These are phyloP conservation scores for Pterocarpus macrocarpus DNA, from an alignment of 306 rosid genomes.

Conservation along the genomic window DNA sequence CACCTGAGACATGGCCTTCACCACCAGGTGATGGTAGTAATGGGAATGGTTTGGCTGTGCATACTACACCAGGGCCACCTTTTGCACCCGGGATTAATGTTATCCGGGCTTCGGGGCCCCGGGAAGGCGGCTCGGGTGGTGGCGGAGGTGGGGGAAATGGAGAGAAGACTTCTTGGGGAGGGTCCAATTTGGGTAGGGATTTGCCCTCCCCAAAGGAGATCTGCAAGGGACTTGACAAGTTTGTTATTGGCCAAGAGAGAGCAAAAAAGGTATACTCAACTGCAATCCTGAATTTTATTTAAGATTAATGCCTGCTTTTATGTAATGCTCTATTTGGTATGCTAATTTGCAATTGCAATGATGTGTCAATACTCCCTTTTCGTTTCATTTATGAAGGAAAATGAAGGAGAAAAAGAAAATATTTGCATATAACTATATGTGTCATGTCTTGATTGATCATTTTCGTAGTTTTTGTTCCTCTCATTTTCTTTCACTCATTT, in stretches of 20 bases:
- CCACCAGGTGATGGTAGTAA: slow-evolving; percentile 50
- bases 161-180: slow-evolving; percentile 83
- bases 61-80: slow-evolving; percentile 93
- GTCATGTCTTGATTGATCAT: background rate
- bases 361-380: background rate
- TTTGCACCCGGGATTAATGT: slow-evolving; percentile 81
- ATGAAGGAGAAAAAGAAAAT: slow-evolving; percentile 2
- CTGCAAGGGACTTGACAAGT: slow-evolving; percentile 90
- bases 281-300: background rate
- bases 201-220: slow-evolving; percentile 95
- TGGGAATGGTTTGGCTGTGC: slow-evolving; percentile 84
- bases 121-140: slow-evolving; percentile 51
- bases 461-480: slow-evolving; percentile 23
- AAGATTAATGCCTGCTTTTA: background rate
- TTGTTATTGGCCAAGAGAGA: slow-evolving; percentile 91
- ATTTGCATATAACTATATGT: background rate
- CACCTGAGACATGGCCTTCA: slow-evolving; percentile 81
- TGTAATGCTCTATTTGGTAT: slow-evolving; percentile 8
- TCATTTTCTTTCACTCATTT: slow-evolving; percentile 13
- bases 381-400: slow-evolving; percentile 30
- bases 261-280: slow-evolving; percentile 79
- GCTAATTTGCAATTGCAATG: slow-evolving; percentile 6
- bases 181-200: slow-evolving; percentile 90
- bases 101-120: slow-evolving; percentile 67
- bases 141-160: slow-evolving; percentile 56